Evolutionary conservation across 176 grass and related monocot genomes (phyloP), one percentile per base, ranked within the genome.

Genomic region (Hyparrhenia diplandra): DNA sequence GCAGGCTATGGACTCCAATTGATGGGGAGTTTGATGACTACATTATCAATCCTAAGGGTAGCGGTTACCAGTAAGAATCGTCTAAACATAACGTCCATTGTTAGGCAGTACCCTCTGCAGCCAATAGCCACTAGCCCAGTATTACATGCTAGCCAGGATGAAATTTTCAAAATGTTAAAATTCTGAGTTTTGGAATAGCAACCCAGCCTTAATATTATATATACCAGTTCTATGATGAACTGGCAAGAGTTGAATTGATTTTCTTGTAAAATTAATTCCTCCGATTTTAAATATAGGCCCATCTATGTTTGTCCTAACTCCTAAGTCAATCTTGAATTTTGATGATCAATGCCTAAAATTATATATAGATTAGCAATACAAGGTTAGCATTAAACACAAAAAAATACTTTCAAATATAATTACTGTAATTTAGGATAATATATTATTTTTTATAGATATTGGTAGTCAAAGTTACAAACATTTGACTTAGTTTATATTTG

Each of bases 21-120:
- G 95, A 94, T 89, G 92, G 95, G 66, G 92, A 98, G 68, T 98
- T 98, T 73, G 95, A 98, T 93, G 95, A 98, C 65, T 98, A 98
- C 83, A 89, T 98, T 74, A 83, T 98, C 39, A 98, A 98, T 77
- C 95, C 95, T 73, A 98, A 98, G 90, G 88, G 88, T 74, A 98
- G 95, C 34, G 95, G 95, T 82, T 98, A 98, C 82, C 95, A 91
- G 95, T 98, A 94, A 85, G 78, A 85, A 72, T 86, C n/a, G 73
- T 85, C 17, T 71, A 73, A 65, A 80, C 41, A 64, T 75, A 65
- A 27, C 39, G 54, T 69, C 18, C 36, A 28, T 40, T 64, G 32
- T 29, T 77, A 75, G 57, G 18, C 58, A 82, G 43, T 69, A 76
- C 60, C 35, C 71, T 73, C 37, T 37, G 49, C 63, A 74, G n/a